phyloP scores from a whole-genome alignment of 345 rosid species.

The Zanthoxylum bungeanum region DNA sequence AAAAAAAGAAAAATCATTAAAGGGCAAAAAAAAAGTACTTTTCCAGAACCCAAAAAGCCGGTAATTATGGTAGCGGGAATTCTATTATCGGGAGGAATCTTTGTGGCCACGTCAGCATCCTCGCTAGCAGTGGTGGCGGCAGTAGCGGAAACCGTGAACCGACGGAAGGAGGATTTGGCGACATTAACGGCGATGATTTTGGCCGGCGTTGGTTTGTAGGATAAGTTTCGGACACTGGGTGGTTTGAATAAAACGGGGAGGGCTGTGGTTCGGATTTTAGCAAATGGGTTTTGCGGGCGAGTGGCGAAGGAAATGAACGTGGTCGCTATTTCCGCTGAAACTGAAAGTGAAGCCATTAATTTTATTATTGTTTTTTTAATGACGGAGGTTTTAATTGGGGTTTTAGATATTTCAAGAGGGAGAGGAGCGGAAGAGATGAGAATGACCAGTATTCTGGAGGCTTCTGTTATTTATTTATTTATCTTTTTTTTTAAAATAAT shows the following conservation, averaged over 20 bases:
- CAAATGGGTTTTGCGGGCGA: slow-evolving; percentile 31
- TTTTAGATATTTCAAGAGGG: too few species aligned
- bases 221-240: slow-evolving; percentile 23
- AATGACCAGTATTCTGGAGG: too few species aligned
- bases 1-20: not conserved
- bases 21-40: slow-evolving; percentile 34
- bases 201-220: slow-evolving; percentile 30
- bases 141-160: slow-evolving; percentile 50
- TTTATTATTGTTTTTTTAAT: too few species aligned
- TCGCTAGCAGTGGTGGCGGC: slow-evolving; percentile 53
- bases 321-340: slow-evolving; percentile 61
- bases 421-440: too few species aligned
- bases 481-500: too few species aligned
- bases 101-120: slow-evolving; percentile 58
- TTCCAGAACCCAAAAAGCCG: slow-evolving; percentile 91
- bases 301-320: slow-evolving; percentile 51
- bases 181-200: slow-evolving; percentile 13
- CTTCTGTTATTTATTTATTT: too few species aligned
- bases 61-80: slow-evolving; percentile 96
- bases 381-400: too few species aligned
- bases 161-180: slow-evolving; percentile 20
- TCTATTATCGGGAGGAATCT: slow-evolving; percentile 77
- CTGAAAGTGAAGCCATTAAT: slow-evolving; percentile 55
- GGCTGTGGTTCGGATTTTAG: slow-evolving; percentile 34
- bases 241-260: slow-evolving; percentile 32